Evolutionary conservation across 257 asterid genomes (phyloP).

Genomic region (Solanum chilense): DNA sequence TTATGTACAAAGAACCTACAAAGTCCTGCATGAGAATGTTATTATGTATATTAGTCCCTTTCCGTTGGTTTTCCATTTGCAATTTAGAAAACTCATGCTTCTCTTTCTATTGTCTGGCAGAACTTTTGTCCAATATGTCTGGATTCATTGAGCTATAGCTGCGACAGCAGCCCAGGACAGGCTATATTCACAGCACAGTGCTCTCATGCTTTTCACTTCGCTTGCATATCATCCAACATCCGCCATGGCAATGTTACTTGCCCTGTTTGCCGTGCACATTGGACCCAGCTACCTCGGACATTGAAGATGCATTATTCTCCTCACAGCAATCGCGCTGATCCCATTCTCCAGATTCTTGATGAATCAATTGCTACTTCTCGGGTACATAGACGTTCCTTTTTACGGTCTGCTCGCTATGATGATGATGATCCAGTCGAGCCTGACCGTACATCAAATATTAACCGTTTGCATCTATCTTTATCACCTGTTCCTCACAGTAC

Average conservation of each 20-base stretch:
- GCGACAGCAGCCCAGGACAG: constrained; percentile 60
- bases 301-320: constrained; percentile 31
- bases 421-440: constrained; percentile 85
- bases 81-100: neutral
- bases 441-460: constrained; percentile 24
- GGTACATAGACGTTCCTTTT: constrained; percentile 74
- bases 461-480: constrained; percentile 61
- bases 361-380: constrained; percentile 83
- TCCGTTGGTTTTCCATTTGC: neutral
- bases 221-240: constrained; percentile 88
- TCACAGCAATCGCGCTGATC: constrained; percentile 45
- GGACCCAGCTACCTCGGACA: constrained; percentile 90
- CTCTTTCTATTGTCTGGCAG: constrained; percentile 29
- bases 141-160: constrained; percentile 56
- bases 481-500: constrained; percentile 19
- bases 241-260: constrained; percentile 88
- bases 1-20: neutral
- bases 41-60: neutral
- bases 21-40: neutral
- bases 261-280: constrained; percentile 88
- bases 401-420: constrained; percentile 70
- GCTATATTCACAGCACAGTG: constrained; percentile 96
- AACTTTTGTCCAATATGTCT: constrained; percentile 73
- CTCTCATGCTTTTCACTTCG: constrained; percentile 80
- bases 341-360: constrained; percentile 80